These are phyloP conservation scores for Albugo laibachii DNA, from an alignment of 352 stramenopile genomes.

Conservation along the genomic window DNA sequence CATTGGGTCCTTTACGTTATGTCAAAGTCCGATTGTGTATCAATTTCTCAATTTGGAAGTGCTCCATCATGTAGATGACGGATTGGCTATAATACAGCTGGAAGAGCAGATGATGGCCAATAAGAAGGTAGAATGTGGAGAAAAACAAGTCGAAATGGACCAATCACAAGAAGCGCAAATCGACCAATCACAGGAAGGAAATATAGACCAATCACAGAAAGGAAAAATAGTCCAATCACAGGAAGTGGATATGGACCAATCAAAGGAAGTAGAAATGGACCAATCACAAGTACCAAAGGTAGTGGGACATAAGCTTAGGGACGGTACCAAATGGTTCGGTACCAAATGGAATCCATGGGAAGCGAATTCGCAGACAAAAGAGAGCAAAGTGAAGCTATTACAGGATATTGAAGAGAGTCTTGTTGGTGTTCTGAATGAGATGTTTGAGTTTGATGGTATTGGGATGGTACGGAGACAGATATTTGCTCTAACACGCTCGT, in stretches of 20 bases:
- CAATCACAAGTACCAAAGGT: too few species aligned
- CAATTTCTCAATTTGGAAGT: constrained; percentile 25
- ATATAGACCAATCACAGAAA: neutral
- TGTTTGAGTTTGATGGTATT: constrained; percentile 78
- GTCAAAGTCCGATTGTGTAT: constrained; percentile 48
- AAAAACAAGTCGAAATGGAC: too few species aligned
- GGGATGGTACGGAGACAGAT: constrained; percentile 58
- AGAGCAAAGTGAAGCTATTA: constrained; percentile 61
- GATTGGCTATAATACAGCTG: too few species aligned
- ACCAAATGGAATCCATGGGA: constrained; percentile 37
- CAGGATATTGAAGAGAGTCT: constrained; percentile 65
- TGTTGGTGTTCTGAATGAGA: constrained; percentile 46
- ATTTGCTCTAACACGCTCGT: constrained; percentile 63
- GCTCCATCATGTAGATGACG: too few species aligned
- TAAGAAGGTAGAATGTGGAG: too few species aligned
- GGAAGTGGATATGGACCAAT: too few species aligned
- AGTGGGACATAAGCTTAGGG: constrained; percentile 19
- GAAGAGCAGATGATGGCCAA: too few species aligned
- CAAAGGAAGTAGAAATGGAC: too few species aligned
- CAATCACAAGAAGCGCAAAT: too few species aligned
- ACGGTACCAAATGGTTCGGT: constrained; percentile 47
- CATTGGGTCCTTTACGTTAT: constrained; percentile 39
- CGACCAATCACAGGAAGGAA: too few species aligned
- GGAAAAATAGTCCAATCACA: too few species aligned
- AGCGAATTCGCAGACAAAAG: constrained; percentile 26